Base-by-base conservation (phyloP, 2,329 filamentous ascomycete species). In the Epicoccum nigrum region DNA sequence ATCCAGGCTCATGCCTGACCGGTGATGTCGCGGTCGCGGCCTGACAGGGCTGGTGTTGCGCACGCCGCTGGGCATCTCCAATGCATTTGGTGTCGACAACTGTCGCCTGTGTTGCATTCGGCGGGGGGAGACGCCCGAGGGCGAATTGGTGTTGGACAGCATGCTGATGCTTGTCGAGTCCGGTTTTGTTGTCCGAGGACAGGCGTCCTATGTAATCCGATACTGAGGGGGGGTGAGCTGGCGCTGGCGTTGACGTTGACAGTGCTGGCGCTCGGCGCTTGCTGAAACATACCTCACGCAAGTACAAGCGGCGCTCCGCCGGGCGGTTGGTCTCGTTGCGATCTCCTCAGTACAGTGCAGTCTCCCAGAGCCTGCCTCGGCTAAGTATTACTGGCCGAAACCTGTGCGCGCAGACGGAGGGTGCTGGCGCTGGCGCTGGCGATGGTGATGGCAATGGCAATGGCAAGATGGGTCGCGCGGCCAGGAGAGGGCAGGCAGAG, bases 1-100 rank as follows among this genome's bases (percentile, higher is more conserved):
- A 58, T 95, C 90, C 67, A 95, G 81, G 78, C 89, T 94, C 77
- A 92, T 85, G 69, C 92, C 92, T 74, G 90, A 84, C 76, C 90
- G 87, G 77, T 95, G 90, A 72, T 68, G 67, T 64, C 69, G 67
- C 63, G 60, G 63, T 73, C 76, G 73, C 66, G 77, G 79, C 75
- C 83, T 81, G 69, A 77, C 76, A 72, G 86, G 83, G 77, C 89
- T 81, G 77, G 81, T 15, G 12, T 25, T 81, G 71, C 76, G 83
- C 77, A 86, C 84, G 82, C 86, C 84, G 82, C 86, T 88, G 72
- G 85, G 83, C 68, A 85, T 84, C 74, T 93, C 89, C 77, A 90
- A 89, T 73, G 83, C 84, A 75, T 83, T 84, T 60, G 90, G 89
- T 70, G 89, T 93, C 69, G 92, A 96, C 70, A 90, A 87, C 80